Evolutionary conservation across 208 protist genomes (phyloP).

Genomic region (Porcisia deanei): DNA sequence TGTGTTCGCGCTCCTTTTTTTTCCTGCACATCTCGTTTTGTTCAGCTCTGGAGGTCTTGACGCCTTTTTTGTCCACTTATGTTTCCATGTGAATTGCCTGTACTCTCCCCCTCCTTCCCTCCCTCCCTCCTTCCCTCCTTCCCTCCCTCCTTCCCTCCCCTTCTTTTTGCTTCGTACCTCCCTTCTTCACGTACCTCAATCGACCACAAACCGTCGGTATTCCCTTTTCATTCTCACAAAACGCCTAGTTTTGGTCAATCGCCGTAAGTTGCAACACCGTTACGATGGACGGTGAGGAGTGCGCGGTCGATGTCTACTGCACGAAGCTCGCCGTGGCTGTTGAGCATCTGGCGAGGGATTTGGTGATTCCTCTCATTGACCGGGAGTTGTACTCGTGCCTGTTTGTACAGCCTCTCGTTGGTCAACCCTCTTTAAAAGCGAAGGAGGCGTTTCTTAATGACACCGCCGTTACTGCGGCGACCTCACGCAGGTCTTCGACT

Average conservation of each 20-base stretch:
- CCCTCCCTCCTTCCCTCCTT: background rate
- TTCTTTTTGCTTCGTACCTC: background rate
- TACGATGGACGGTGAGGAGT: background rate
- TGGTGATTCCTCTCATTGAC: slow-evolving; percentile 40
- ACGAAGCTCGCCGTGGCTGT: slow-evolving; percentile 17
- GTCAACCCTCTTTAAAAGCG: slow-evolving; percentile 3
- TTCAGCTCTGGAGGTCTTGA: no score
- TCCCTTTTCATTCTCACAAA: background rate
- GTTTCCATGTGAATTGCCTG: no score
- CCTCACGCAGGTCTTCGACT: slow-evolving; percentile 1
- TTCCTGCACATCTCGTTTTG: no score
- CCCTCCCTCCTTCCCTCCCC: no score
- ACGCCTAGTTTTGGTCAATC: background rate
- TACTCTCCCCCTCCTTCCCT: background rate
- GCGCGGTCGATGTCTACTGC: slow-evolving; percentile 18
- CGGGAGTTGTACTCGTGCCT: slow-evolving; percentile 34
- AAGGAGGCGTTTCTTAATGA: background rate
- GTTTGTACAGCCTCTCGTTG: slow-evolving; percentile 32
- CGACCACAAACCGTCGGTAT: background rate
- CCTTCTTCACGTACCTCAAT: no score
- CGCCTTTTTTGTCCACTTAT: no score
- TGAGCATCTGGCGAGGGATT: slow-evolving; percentile 17
- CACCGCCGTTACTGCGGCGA: background rate
- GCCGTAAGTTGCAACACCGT: background rate
- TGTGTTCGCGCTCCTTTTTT: no score